phyloP scores from a whole-genome alignment of 163 green algal genomes.

The Scenedesmus sp. region DNA sequence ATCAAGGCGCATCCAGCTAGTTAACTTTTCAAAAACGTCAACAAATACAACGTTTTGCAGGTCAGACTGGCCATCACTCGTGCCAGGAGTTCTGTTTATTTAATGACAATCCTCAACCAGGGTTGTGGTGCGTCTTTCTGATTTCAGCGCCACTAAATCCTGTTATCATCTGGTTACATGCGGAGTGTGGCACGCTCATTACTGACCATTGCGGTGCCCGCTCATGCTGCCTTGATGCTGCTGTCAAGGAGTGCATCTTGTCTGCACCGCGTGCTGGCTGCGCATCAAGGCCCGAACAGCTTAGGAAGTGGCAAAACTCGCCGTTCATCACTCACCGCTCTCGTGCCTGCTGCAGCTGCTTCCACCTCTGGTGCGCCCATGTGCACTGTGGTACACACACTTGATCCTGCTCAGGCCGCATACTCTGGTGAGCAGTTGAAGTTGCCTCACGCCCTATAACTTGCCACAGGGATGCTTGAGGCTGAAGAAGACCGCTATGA shows the following conservation, averaged over 20 bases:
- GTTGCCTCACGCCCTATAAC: background rate
- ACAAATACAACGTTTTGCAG: background rate
- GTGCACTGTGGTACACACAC: background rate
- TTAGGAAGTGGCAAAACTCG: background rate
- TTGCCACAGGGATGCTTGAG: conserved; percentile 5
- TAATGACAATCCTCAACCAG: background rate
- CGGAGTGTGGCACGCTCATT: background rate
- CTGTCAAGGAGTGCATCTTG: background rate
- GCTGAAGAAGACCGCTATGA: conserved; percentile 50
- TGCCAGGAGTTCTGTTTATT: background rate
- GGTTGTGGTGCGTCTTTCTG: background rate
- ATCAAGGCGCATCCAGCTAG: background rate
- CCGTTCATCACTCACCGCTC: background rate
- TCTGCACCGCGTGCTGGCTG: background rate
- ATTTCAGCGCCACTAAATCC: background rate
- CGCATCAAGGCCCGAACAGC: background rate
- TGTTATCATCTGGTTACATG: background rate
- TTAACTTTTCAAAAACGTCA: background rate
- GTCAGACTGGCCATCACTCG: background rate
- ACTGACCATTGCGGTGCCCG: background rate
- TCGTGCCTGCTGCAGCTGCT: background rate
- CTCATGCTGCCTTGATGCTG: conserved; percentile 6
- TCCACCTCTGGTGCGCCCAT: background rate
- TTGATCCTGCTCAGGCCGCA: background rate
- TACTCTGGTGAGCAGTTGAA: background rate